Conservation (phyloP, 2,329 filamentous ascomycete genomes). For the Drechslera avenae region DNA sequence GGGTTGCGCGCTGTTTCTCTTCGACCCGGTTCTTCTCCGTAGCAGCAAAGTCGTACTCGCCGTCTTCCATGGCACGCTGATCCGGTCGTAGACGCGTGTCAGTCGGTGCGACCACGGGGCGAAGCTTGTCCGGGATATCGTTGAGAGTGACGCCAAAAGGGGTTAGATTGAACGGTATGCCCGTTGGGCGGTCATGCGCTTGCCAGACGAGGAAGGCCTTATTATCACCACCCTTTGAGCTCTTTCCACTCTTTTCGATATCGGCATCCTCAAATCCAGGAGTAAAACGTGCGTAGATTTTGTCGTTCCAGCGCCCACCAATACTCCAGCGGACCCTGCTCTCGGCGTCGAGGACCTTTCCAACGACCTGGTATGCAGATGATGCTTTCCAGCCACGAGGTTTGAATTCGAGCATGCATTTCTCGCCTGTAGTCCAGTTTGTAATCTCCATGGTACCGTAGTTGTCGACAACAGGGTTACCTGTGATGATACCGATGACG, state of each 20-base stretch:
- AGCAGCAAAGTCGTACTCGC: constrained; percentile 92
- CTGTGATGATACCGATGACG: constrained; percentile 97
- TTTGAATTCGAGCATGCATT: constrained; percentile 91
- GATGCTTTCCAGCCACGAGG: constrained; percentile 93
- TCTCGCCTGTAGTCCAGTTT: constrained; percentile 94
- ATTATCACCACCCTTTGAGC: constrained; percentile 63
- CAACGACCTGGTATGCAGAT: constrained; percentile 85
- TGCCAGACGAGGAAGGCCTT: constrained; percentile 94
- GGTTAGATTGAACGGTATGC: constrained; percentile 95
- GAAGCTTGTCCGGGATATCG: constrained; percentile 82
- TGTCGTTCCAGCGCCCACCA: constrained; percentile 96
- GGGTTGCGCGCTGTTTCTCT: constrained; percentile 81
- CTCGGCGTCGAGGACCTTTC: constrained; percentile 79
- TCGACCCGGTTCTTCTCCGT: constrained; percentile 94
- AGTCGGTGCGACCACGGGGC: constrained; percentile 80
- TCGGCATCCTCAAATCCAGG: constrained; percentile 83
- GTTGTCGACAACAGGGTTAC: constrained; percentile 95
- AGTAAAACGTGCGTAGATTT: constrained; percentile 90
- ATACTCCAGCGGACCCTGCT: constrained; percentile 88
- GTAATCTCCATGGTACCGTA: constrained; percentile 97
- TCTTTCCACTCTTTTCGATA: constrained; percentile 52
- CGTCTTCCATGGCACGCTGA: constrained; percentile 97
- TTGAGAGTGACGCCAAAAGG: constrained; percentile 96
- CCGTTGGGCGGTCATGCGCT: constrained; percentile 76
- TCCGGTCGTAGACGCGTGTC: constrained; percentile 93